These are phyloP conservation scores for Globisporangium megalacanthum DNA, from an alignment of 352 stramenopile species.

Conservation along the genomic window DNA sequence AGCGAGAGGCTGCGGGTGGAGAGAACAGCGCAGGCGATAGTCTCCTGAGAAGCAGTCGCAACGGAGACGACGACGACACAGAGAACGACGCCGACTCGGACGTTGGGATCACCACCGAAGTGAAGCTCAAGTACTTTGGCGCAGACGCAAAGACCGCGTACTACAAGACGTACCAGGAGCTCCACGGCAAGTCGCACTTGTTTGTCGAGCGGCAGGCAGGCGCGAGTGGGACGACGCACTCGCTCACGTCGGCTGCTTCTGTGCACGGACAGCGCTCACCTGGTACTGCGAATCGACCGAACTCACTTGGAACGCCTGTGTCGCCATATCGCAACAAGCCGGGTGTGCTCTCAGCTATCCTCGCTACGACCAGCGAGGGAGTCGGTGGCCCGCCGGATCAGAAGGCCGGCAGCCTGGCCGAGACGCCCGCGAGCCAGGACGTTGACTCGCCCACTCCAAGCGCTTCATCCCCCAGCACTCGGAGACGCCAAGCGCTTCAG, in stretches of 20 bases:
- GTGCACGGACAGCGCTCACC: neutral
- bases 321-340: no score
- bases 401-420: no score
- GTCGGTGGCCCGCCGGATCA: no score
- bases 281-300: no score
- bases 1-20: neutral
- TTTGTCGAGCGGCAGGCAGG: conserved; percentile 36
- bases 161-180: conserved; percentile 51
- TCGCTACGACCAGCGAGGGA: no score
- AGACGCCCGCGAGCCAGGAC: neutral
- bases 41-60: neutral
- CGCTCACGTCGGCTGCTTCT: conserved; percentile 11
- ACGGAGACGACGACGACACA: neutral
- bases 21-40: conserved; percentile 10
- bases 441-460: neutral
- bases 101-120: neutral
- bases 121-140: conserved; percentile 46
- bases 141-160: conserved; percentile 30
- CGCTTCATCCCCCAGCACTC: neutral
- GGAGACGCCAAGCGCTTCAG: conserved; percentile 15
- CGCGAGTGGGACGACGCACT: conserved; percentile 9
- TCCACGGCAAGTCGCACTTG: conserved; percentile 52
- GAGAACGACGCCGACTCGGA: conserved; percentile 10
- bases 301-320: no score
- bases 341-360: no score